Percentiles rank a stretch among this genome's conserved stretches.
phyloP scores from a whole-genome alignment of 192 early-diverging fungal genomes.

The Dispira simplex region DNA sequence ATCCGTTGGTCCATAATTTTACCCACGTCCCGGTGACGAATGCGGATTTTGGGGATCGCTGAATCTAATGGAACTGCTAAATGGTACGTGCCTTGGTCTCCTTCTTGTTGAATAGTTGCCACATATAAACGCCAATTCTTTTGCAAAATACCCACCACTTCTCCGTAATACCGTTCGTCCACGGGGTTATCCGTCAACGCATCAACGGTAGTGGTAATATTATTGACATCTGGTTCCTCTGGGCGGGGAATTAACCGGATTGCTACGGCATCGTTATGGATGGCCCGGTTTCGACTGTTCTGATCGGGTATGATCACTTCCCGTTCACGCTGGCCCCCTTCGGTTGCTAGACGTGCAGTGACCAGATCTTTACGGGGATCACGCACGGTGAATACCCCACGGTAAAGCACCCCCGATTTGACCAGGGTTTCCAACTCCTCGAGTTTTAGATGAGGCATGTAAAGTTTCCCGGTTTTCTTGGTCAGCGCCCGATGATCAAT shows the following conservation, averaged over 20 bases:
- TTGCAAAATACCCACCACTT: slow-evolving; percentile 43
- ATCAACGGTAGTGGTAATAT: not conserved
- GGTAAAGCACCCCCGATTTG: too few species aligned
- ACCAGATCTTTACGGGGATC: not conserved
- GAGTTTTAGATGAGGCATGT: not conserved
- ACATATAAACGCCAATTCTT: slow-evolving; percentile 65
- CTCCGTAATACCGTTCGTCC: slow-evolving; percentile 13
- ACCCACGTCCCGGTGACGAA: slow-evolving; percentile 42
- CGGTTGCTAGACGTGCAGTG: not conserved
- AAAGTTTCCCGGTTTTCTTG: slow-evolving; percentile 4
- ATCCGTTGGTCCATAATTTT: slow-evolving; percentile 42
- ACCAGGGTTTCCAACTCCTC: too few species aligned
- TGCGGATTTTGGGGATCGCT: slow-evolving; percentile 57
- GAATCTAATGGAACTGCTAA: slow-evolving; percentile 50
- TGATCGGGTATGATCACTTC: not conserved
- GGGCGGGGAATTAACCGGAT: not conserved
- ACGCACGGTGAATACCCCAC: too few species aligned
- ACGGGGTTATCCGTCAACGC: not conserved
- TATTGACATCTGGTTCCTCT: not conserved
- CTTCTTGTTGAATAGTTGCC: slow-evolving; percentile 49
- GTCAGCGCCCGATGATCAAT: slow-evolving; percentile 17
- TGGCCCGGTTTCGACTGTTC: not conserved
- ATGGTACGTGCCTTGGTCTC: slow-evolving; percentile 26
- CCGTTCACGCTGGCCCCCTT: not conserved
- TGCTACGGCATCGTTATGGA: not conserved